phyloP scores from a whole-genome alignment of 768 basidiomycete genomes.

The Daedalea quercina region DNA sequence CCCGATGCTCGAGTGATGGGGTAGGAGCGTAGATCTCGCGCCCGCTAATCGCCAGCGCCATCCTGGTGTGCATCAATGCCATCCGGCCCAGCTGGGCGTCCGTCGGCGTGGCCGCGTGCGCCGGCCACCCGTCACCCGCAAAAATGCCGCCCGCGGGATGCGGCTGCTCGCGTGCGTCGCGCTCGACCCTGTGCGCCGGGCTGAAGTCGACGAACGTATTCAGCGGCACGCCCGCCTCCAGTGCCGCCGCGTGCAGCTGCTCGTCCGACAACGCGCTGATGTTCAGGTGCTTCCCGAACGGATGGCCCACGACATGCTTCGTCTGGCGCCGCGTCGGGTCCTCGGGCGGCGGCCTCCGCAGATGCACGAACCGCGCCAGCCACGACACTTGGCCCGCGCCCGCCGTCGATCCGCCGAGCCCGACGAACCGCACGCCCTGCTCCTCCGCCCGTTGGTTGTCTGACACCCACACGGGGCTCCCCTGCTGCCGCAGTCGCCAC shows the following conservation, averaged over 20 bases:
- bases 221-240: slow-evolving; percentile 62
- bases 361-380: not conserved
- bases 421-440: slow-evolving; percentile 8
- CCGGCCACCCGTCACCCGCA: slow-evolving; percentile 16
- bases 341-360: not conserved
- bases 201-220: slow-evolving; percentile 30
- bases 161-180: slow-evolving; percentile 1
- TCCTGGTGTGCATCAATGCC: slow-evolving; percentile 46
- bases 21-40: slow-evolving; percentile 14
- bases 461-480: slow-evolving; percentile 47
- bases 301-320: slow-evolving; percentile 12
- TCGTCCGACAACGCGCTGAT: slow-evolving; percentile 47
- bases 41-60: slow-evolving; percentile 36
- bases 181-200: not conserved
- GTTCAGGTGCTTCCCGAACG: slow-evolving; percentile 54
- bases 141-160: slow-evolving; percentile 1
- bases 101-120: slow-evolving; percentile 33
- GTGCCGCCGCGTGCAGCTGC: slow-evolving; percentile 54
- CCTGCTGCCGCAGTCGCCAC: slow-evolving; percentile 49
- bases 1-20: slow-evolving; percentile 2
- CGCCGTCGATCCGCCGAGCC: slow-evolving; percentile 1
- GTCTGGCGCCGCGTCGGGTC: not conserved
- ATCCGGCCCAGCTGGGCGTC: slow-evolving; percentile 53
- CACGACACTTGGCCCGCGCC: slow-evolving; percentile 6
- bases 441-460: slow-evolving; percentile 19